phyloP scores from a whole-genome alignment of 1,284 basidiomycete genomes.

The Termitomyces sp. region DNA sequence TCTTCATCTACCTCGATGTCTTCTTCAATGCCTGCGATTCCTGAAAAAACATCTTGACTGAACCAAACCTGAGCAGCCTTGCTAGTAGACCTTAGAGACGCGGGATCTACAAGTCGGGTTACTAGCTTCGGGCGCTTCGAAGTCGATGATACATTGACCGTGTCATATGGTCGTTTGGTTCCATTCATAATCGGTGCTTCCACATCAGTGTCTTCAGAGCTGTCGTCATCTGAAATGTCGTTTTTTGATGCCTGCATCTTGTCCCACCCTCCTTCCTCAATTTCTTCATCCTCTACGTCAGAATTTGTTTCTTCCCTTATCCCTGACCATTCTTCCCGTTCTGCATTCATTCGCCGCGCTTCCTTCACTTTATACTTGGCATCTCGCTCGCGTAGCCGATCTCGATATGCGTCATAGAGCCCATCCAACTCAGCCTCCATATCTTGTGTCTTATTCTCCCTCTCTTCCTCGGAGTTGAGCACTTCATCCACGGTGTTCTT shows the following conservation, averaged over 20 bases:
- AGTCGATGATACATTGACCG: constrained; percentile 26
- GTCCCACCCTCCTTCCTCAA: constrained; percentile 70
- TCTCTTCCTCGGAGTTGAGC: constrained; percentile 67
- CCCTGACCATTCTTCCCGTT: constrained; percentile 76
- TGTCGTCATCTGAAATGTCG: constrained; percentile 57
- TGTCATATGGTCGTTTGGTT: constrained; percentile 35
- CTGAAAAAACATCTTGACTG: constrained; percentile 89
- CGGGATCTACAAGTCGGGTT: constrained; percentile 34
- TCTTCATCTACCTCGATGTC: constrained; percentile 36
- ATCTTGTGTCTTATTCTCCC: constrained; percentile 53
- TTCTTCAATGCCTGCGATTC: constrained; percentile 65
- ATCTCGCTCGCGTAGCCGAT: constrained; percentile 79
- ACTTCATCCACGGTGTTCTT: constrained; percentile 45
- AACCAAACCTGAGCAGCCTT: constrained; percentile 81
- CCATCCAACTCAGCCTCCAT: constrained; percentile 87
- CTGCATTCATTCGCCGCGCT: constrained; percentile 70
- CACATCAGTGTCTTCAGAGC: constrained; percentile 42
- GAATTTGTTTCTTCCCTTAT: constrained; percentile 48
- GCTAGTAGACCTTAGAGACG: constrained; percentile 32
- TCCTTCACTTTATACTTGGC: constrained; percentile 89
- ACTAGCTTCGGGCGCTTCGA: constrained; percentile 39
- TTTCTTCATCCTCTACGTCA: constrained; percentile 45
- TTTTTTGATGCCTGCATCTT: constrained; percentile 59
- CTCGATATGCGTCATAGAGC: constrained; percentile 86
- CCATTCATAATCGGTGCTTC: constrained; percentile 23